Evolutionary conservation across 1,284 basidiomycete genomes (phyloP), one percentile per base, ranked within the genome.

Genomic region (Puccinia coronata): DNA sequence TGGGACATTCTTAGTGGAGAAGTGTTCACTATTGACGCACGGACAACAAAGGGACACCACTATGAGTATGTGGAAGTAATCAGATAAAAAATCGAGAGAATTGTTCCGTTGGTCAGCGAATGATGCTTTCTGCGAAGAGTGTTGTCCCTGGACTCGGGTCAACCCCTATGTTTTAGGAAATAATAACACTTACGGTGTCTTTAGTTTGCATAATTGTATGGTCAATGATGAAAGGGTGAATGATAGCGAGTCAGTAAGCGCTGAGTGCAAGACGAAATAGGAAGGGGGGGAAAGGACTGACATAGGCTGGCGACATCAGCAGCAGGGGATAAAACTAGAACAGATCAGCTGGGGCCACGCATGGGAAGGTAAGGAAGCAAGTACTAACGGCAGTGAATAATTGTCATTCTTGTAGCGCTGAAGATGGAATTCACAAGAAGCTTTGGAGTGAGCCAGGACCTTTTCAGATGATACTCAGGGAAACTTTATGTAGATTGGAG

Each of bases 261-360:
- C 39, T 51, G 47, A 39, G 55, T 72, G 39, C 34, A 67, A 41
- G 20, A 36, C 63, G 70, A 69, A 9, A 16, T 53, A 49, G 31
- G 79, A 80, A 73, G n/a, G 70, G 79, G 79, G 25, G 51, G 25
- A 55, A 70, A 80, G 73, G 79, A 80, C 79, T 73, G 55, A 80
- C 79, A 70, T 80, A 80, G 79, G 79, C 79, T 80, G 59, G 39
- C 70, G 55, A 80, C 70, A 80, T 80, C 79, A 80, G 55, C 51
- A 80, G 63, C 73, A 41, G 16, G 61, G 53, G n/a, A n/a, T n/a
- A n/a, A n/a, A 63, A 73, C 79, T 80, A 80, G 70, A 73, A 61
- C 59, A 51, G 49, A 80, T 80, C 79, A 80, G 79, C 70, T 43
- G 63, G 47, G 79, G 43, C 36, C 79, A 51, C 59, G 73, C 70